Conservation (phyloP, 2,329 filamentous ascomycete species). For the Aspergillus sp. region DNA sequence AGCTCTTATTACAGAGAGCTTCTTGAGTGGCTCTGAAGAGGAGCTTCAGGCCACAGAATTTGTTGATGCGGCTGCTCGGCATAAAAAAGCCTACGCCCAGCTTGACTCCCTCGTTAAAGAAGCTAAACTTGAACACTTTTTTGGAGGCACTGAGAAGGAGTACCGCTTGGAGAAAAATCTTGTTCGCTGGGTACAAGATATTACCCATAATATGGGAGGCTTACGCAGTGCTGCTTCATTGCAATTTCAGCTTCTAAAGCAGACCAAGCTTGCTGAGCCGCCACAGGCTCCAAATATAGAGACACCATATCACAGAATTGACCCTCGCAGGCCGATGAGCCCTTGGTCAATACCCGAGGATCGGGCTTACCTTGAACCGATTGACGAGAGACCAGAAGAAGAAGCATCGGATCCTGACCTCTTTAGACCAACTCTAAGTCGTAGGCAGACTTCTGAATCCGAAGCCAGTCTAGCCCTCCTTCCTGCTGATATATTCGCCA, state of each 20-base stretch:
- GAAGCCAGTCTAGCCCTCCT: conserved; percentile 22
- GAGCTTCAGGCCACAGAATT: conserved; percentile 70
- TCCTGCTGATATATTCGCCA: conserved; percentile 82
- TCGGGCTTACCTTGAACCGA: conserved; percentile 55
- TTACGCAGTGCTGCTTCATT: conserved; percentile 84
- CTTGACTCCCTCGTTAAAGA: conserved; percentile 79
- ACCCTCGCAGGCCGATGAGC: conserved; percentile 23
- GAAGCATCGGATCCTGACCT: conserved; percentile 33
- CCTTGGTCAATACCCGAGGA: conserved; percentile 43
- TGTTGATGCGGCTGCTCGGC: conserved; percentile 59
- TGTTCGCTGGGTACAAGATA: conserved; percentile 77
- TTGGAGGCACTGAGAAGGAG: conserved; percentile 74
- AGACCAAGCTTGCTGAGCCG: conserved; percentile 43
- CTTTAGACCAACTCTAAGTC: conserved; percentile 2
- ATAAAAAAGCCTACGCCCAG: conserved; percentile 65
- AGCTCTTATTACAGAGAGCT: conserved; percentile 76
- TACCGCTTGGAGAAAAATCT: conserved; percentile 77
- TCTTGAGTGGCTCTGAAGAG: conserved; percentile 77
- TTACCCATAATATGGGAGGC: conserved; percentile 87
- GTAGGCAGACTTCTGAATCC: conserved; percentile 12
- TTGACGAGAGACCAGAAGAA: conserved; percentile 63
- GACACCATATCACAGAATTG: conserved; percentile 17
- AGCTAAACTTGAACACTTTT: conserved; percentile 84
- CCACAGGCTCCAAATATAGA: conserved; percentile 16
- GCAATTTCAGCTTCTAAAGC: conserved; percentile 80